Percentiles rank a stretch among this genome's conserved stretches.
Evolutionary conservation across 768 basidiomycete species (phyloP).

Genomic region (Podaxis sp.): DNA sequence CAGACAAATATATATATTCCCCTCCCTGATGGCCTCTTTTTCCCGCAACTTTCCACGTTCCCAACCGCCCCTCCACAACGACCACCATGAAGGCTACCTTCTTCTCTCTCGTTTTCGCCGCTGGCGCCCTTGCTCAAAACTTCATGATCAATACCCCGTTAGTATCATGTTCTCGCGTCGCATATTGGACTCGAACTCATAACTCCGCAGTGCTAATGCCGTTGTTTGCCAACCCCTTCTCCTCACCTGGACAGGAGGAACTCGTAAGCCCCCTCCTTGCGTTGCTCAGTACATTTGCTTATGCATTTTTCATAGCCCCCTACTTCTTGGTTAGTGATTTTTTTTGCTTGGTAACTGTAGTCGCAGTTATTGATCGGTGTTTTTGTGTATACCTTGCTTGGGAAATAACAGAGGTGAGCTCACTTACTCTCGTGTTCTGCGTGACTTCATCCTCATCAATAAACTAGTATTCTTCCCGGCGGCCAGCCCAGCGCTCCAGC

Average conservation of each 20-base stretch:
- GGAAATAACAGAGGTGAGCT: conserved; percentile 13
- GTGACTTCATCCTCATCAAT: neutral
- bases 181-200: conserved; percentile 14
- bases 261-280: conserved; percentile 35
- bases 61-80: conserved; percentile 24
- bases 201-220: conserved; percentile 38
- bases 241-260: conserved; percentile 58
- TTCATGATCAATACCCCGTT: conserved; percentile 73
- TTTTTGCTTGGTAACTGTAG: conserved; percentile 1
- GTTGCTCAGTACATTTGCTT: conserved; percentile 11
- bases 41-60: conserved; percentile 27
- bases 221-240: conserved; percentile 59
- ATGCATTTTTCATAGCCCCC: conserved; percentile 42
- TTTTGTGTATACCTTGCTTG: neutral
- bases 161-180: conserved; percentile 26
- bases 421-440: neutral
- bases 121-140: conserved; percentile 44
- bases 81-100: conserved; percentile 50
- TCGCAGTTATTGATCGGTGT: conserved; percentile 2
- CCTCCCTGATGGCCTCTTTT: conserved; percentile 18
- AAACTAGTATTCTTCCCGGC: conserved; percentile 55
- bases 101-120: conserved; percentile 40
- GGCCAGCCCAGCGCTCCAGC: conserved; percentile 40
- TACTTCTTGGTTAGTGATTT: conserved; percentile 58
- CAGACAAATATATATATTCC: conserved; percentile 1